A percentile compares a stretch with the other conserved stretches of the same genome.
Evolutionary conservation across 1,139 yeast species (phyloP).

Genomic region (Meyerozyma smithsonii): DNA sequence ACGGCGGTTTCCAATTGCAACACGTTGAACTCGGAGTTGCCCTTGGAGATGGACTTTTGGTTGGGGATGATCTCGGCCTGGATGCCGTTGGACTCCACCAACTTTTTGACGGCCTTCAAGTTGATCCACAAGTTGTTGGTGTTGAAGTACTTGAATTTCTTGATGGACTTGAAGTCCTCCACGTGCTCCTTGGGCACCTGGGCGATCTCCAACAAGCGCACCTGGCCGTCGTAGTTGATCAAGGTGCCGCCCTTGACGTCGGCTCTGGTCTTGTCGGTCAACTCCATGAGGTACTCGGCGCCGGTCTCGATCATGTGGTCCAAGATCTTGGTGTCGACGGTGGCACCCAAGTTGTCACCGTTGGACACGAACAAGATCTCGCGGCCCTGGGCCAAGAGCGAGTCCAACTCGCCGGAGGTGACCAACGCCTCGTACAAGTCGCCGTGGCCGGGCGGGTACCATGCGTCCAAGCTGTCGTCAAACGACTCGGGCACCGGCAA

Average conservation of each 20-base stretch:
- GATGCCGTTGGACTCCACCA: constrained; percentile 79
- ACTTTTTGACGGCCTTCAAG: constrained; percentile 87
- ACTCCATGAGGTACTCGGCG: constrained; percentile 95
- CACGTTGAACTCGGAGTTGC: constrained; percentile 75
- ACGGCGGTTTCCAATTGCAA: constrained; percentile 97
- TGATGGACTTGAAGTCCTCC: constrained; percentile 96
- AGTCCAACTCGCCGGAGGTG: constrained; percentile 88
- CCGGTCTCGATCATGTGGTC: constrained; percentile 90
- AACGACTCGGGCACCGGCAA: constrained; percentile 84
- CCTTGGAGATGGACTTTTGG: constrained; percentile 74
- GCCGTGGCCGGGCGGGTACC: constrained; percentile 99
- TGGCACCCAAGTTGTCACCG: constrained; percentile 98
- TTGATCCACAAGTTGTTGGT: constrained; percentile 98
- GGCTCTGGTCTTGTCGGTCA: constrained; percentile 97
- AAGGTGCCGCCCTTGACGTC: constrained; percentile 99
- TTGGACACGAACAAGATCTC: constrained; percentile 93
- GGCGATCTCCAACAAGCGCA: constrained; percentile 92
- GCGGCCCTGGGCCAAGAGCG: constrained; percentile 87
- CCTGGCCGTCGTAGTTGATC: constrained; percentile 92
- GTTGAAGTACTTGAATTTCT: constrained; percentile 96
- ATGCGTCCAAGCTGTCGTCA: constrained; percentile 73
- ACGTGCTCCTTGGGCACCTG: constrained; percentile 99
- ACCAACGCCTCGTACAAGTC: constrained; percentile 90
- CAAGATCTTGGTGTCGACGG: constrained; percentile 87
- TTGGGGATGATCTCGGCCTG: constrained; percentile 95